A percentile compares a stretch with the other conserved stretches of the same genome.
Conservation (phyloP, 495 filamentous ascomycete species). For the Penicillium desertorum region DNA sequence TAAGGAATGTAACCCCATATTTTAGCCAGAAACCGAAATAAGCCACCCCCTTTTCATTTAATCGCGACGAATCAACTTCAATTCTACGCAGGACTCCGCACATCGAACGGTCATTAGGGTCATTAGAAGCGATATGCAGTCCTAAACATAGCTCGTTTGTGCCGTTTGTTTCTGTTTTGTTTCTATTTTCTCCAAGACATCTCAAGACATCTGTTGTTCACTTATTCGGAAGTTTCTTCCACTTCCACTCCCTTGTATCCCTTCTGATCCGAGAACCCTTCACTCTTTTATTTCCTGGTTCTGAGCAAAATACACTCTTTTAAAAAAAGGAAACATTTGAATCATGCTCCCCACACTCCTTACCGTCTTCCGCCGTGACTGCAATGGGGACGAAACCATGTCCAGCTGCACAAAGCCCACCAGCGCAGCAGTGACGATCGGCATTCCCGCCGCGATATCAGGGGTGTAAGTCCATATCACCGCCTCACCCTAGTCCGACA, state of each 20-base stretch:
- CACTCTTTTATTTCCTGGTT: not conserved
- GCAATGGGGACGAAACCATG: conserved; percentile 6
- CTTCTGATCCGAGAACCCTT: conserved; percentile 1
- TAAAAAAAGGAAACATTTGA: not conserved
- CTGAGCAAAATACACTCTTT: conserved; percentile 8
- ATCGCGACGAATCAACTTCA: conserved; percentile 5
- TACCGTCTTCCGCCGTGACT: conserved; percentile 5
- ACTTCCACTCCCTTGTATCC: conserved; percentile 2
- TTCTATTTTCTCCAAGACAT: not conserved
- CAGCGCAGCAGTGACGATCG: conserved; percentile 9
- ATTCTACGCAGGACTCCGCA: not conserved
- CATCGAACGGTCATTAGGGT: not conserved
- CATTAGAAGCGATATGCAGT: not conserved
- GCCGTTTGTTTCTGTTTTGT: not conserved
- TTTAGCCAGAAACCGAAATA: not conserved
- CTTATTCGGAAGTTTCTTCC: not conserved
- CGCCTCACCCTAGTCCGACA: not conserved
- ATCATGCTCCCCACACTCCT: conserved; percentile 3
- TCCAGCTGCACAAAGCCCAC: conserved; percentile 17
- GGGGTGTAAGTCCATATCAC: conserved; percentile 7
- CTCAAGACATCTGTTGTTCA: not conserved
- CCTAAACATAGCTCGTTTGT: not conserved
- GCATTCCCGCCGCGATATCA: conserved; percentile 12
- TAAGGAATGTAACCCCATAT: conserved; percentile 8
- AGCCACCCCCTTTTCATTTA: conserved; percentile 13